Base-by-base conservation (phyloP, 495 filamentous ascomycete genomes). In the Aspergillus sclerotioniger region DNA sequence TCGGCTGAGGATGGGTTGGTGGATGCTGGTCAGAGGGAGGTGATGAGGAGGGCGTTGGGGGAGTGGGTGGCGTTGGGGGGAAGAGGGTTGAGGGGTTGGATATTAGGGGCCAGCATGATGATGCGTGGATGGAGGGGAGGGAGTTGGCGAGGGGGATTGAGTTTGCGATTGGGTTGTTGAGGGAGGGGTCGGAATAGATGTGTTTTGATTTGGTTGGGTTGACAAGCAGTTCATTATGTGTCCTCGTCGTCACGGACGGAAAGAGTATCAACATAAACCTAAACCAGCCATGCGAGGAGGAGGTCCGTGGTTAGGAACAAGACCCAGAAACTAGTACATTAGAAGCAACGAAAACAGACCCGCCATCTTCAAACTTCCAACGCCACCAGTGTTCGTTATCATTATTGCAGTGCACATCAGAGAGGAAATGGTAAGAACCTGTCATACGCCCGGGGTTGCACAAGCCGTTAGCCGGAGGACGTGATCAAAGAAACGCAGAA, bases 61-160 rank as follows among this genome's bases (percentile, higher is more conserved):
- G 60, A 54, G n/a, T 73, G 62, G 71, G 69, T 59, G 55, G 60
- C 54, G 55, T 51, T 51, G 33, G 62, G 8, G 53, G 54, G 56
- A 66, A 58, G 48, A 67, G 66, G 62, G 66, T 79, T 7, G 46
- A 76, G n/a, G 46, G 66, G 25, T 48, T 80, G 3, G 56, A 76
- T 19, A 58, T 89, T n/a, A 56, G 62, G 9, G 89, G 87, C 7
- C 71, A 63, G n/a, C 89, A 92, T 75, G 81, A 90, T 64, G 78
- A 86, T 47, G 69, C 84, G 2, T 86, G 84, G 76, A 60, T 76
- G 41, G 69, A 76, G 19, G 82, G 82, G 7, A 66, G 63, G 25
- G 78, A 81, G 62, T 56, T 89, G 53, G 84, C 75, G 19, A 67
- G 62, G 53, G 69, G 70, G 10, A 62, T 79, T 44, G 56, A 63